These are phyloP conservation scores for Apostasia ramifera DNA, from an alignment of 106 monocot genomes.

Conservation along the genomic window DNA sequence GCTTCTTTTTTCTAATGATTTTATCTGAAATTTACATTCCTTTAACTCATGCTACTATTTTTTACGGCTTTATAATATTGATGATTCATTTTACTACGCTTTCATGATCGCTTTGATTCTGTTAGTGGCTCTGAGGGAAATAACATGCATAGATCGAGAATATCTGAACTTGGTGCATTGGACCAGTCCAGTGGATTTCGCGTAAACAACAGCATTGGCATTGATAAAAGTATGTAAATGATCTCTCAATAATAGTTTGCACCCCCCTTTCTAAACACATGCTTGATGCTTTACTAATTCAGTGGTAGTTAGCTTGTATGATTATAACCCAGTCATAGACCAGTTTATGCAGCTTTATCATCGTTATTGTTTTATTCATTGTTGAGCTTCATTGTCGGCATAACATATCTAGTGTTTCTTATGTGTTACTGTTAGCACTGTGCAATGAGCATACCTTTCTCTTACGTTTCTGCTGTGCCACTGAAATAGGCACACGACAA, in stretches of 20 bases:
- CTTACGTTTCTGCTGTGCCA: too few relatives aligned
- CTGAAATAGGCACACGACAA: too few relatives aligned
- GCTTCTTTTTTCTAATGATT: too few relatives aligned
- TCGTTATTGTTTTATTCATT: background rate
- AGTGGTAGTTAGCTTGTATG: background rate
- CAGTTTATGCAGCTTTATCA: background rate
- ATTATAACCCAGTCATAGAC: background rate
- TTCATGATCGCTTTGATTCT: conserved; percentile 1
- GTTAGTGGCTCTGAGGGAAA: conserved; percentile 32
- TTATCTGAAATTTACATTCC: too few relatives aligned
- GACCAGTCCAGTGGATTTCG: conserved; percentile 34
- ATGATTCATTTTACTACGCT: background rate
- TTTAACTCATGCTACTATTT: too few relatives aligned
- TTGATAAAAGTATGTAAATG: conserved; percentile 23
- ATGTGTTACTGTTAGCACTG: too few relatives aligned
- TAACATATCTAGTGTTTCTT: too few relatives aligned
- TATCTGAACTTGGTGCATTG: conserved; percentile 30
- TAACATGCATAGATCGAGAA: conserved; percentile 31
- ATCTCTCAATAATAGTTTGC: background rate
- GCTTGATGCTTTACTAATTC: too few relatives aligned
- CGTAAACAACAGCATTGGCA: conserved; percentile 22
- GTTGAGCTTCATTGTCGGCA: background rate
- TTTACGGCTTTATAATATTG: background rate
- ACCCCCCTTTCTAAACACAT: background rate
- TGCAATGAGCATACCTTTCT: too few relatives aligned